Evolutionary conservation across 352 stramenopile genomes (phyloP), one percentile per base, ranked within the genome.

Genomic region (Globisporangium paroecandrum): DNA sequence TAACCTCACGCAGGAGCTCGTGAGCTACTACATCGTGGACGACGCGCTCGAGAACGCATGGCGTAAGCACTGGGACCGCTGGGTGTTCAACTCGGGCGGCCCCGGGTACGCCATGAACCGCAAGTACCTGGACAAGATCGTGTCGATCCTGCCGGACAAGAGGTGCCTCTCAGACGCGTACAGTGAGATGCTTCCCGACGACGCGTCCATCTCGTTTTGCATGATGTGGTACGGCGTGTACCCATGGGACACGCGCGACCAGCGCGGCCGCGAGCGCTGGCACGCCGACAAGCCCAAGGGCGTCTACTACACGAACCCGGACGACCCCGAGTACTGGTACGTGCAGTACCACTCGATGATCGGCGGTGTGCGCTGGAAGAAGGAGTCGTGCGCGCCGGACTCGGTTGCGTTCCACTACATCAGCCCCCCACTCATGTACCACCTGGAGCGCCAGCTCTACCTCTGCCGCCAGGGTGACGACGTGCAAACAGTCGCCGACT

Each of bases 141-240:
- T 94, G 4, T 69, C 62, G 18, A 83, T 80, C 46, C 58, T 93
- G 25, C 71, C 78, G 1, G 74, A 89, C 29, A 77, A 69, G 67
- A 84, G 64, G 32, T 95, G 87, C 43, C 62, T 95, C 25, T 91
- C 82, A 29, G 82, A 92, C 61, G 64, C 64, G 53, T 76, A 80
- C 69, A 91, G 82, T 54, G 74, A 85, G 62, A 92, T 89, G 83
- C 73, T 95, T 41, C 85, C 87, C 4, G 85, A 95, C 59, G 87
- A 95, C 58, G 79, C 78, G 34, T 83, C 83, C 53, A 90, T 95
- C 61, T 90, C 87, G 66, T 95, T 91, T 69, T 95, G 87, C 51
- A 91, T 95, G 83, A 91, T 90, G 80, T 95, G 85, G 85, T 62
- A 91, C 65, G 69, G 79, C 65, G 77, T 90, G 9, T 90, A 78